These are phyloP conservation scores for Lactarius akahatsu DNA, from an alignment of 768 basidiomycete genomes.

Conservation along the genomic window DNA sequence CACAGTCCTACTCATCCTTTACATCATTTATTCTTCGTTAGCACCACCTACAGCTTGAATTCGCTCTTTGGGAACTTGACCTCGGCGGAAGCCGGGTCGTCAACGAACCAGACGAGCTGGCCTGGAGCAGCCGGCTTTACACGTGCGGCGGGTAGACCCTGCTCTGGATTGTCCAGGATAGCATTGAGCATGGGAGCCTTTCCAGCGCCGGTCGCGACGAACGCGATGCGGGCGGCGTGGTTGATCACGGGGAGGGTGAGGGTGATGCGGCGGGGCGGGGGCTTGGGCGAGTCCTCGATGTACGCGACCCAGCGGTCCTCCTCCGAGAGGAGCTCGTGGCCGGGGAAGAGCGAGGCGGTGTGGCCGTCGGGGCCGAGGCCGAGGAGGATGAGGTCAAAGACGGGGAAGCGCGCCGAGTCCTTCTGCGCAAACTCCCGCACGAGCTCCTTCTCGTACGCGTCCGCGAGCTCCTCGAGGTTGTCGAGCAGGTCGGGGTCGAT, in stretches of 20 bases:
- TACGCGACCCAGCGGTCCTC: slow-evolving; percentile 93
- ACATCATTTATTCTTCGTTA: slow-evolving; percentile 10
- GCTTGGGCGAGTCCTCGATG: slow-evolving; percentile 92
- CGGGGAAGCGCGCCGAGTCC: slow-evolving; percentile 92
- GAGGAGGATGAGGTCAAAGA: slow-evolving; percentile 96
- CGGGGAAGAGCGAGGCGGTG: slow-evolving; percentile 96
- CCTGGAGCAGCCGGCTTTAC: slow-evolving; percentile 80
- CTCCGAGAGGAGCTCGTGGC: slow-evolving; percentile 81
- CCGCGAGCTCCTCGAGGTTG: slow-evolving; percentile 77
- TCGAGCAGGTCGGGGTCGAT: slow-evolving; percentile 68
- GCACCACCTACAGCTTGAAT: slow-evolving; percentile 51
- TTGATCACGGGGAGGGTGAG: slow-evolving; percentile 91
- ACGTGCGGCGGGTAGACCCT: slow-evolving; percentile 76
- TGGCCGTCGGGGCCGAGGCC: slow-evolving; percentile 99
- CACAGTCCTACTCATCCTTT: background rate
- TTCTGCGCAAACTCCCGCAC: slow-evolving; percentile 89
- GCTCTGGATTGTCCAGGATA: slow-evolving; percentile 80
- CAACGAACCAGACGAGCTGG: slow-evolving; percentile 92
- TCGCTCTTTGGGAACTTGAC: slow-evolving; percentile 55
- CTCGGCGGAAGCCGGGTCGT: slow-evolving; percentile 74
- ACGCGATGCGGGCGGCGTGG: slow-evolving; percentile 83
- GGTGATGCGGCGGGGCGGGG: slow-evolving; percentile 86
- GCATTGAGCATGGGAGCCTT: slow-evolving; percentile 74
- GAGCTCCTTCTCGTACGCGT: slow-evolving; percentile 79
- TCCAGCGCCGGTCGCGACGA: slow-evolving; percentile 80